Percentiles rank a stretch among this genome's conserved stretches.
Conservation (phyloP, 2,329 filamentous ascomycete genomes). For the Mollisia scopiformis region DNA sequence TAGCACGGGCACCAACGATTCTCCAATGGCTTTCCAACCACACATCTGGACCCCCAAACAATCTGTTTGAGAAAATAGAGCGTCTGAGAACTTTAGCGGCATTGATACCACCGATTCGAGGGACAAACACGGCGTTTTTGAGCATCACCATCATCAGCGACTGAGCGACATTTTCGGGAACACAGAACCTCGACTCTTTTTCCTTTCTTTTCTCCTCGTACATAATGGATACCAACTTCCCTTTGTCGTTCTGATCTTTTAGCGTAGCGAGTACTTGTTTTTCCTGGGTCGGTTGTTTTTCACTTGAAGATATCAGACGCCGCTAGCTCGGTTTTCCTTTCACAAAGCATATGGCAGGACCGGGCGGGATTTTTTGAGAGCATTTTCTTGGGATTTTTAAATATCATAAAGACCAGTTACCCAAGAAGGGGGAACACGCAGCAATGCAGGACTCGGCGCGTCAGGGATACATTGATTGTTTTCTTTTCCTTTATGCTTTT, state of each 20-base stretch:
- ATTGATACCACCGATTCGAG: slow-evolving; percentile 34
- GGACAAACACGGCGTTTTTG: slow-evolving; percentile 31
- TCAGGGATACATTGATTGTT: slow-evolving; percentile 35
- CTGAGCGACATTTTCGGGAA: slow-evolving; percentile 35
- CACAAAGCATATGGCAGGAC: slow-evolving; percentile 36
- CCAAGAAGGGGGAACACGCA: slow-evolving; percentile 60
- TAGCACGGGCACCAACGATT: slow-evolving; percentile 34
- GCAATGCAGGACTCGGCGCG: slow-evolving; percentile 62
- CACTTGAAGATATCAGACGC: slow-evolving; percentile 46
- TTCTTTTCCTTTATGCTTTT: no score
- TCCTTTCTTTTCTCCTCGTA: slow-evolving; percentile 30
- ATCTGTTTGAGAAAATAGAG: slow-evolving; percentile 23
- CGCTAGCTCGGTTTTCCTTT: slow-evolving; percentile 38
- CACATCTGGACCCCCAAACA: slow-evolving; percentile 14
- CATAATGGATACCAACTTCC: slow-evolving; percentile 38
- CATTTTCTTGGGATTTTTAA: slow-evolving; percentile 37
- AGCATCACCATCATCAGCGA: slow-evolving; percentile 35
- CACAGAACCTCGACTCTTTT: slow-evolving; percentile 25
- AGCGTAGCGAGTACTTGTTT: slow-evolving; percentile 53
- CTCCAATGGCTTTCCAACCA: slow-evolving; percentile 15
- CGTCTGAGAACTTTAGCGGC: slow-evolving; percentile 36
- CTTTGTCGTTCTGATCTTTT: slow-evolving; percentile 45
- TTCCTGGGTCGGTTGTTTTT: slow-evolving; percentile 37
- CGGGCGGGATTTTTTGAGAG: slow-evolving; percentile 34
- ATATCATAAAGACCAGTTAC: slow-evolving; percentile 43